Evolutionary conservation across 768 basidiomycete genomes (phyloP), one percentile per base, ranked within the genome.

Genomic region (Cystobasidium tubakii): DNA sequence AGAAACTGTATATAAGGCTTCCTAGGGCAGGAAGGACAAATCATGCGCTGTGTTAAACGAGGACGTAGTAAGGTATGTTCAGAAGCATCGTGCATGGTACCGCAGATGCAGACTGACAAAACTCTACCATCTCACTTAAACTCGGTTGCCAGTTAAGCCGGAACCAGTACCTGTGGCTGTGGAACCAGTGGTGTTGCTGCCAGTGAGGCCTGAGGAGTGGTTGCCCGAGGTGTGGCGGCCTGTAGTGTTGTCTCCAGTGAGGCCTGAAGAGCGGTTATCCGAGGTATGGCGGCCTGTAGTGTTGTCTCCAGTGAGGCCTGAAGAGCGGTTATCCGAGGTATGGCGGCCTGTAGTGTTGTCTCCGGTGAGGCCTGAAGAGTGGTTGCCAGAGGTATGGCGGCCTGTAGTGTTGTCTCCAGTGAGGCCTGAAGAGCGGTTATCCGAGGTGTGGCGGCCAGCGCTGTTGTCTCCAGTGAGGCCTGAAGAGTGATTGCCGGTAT

Each of bases 151-250:
- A 65, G 63, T 65, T 3, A 65, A 27, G 29, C 63, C 63, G 36
- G 63, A 65, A 15, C 63, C 63, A 42, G 66, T 46, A 50, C 42
- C 44, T 7, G 66, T 67, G 44, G 42, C 66, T 15, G 50, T 13
- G 1, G 66, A 44, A 27, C 66, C 42, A 53, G 66, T 53, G 66
- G 29, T 65, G 34, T 65, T 65, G 63, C 17, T 36, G 9, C 66
- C 66, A 53, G 66, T 67, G 12, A 67, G 57, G n/a, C 57, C 57
- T 12, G 57, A 9, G 25, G 31, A 31, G 17, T 62, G 29, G 9
- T 62, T 6, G 39, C 39, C 39, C 6, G 39, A 39, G 15, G 39
- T 6, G 39, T 39, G 39, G 39, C 15, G 39, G 39, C 39, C 39
- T 6, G 39, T 39, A 15, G 39, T 39, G 43, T 43, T 36, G 42